phyloP scores from a whole-genome alignment of 2,329 filamentous ascomycete species.

The Simplicillium aogashimaense region DNA sequence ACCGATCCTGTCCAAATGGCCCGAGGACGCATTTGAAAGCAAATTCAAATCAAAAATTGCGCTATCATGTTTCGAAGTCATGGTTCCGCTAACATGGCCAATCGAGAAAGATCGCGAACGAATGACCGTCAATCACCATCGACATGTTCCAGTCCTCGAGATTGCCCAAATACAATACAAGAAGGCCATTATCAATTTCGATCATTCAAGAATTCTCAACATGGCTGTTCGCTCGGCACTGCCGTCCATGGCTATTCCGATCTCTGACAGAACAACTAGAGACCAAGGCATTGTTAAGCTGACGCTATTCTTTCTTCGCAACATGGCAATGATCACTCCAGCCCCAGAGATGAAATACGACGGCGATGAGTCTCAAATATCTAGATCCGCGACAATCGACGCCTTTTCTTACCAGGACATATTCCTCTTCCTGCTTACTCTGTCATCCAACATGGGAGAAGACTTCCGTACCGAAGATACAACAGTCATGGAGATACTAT shows the following conservation, averaged over 20 bases:
- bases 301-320: constrained; percentile 79
- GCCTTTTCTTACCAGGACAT: constrained; percentile 88
- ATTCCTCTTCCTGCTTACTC: constrained; percentile 71
- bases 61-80: constrained; percentile 77
- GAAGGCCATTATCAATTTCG: constrained; percentile 74
- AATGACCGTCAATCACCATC: constrained; percentile 87
- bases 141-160: constrained; percentile 82
- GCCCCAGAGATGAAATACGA: constrained; percentile 65
- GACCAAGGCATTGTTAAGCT: constrained; percentile 92
- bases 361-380: constrained; percentile 83
- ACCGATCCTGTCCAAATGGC: constrained; percentile 78
- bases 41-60: constrained; percentile 70
- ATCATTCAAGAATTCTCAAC: constrained; percentile 66
- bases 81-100: constrained; percentile 92
- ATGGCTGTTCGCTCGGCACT: constrained; percentile 73
- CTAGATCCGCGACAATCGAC: constrained; percentile 77
- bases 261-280: constrained; percentile 63
- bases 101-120: constrained; percentile 68
- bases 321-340: constrained; percentile 75
- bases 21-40: constrained; percentile 61
- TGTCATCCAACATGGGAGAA: constrained; percentile 87
- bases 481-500: constrained; percentile 82
- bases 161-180: constrained; percentile 87
- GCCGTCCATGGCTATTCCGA: constrained; percentile 72
- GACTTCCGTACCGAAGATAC: constrained; percentile 88